Percentiles rank a stretch among this genome's conserved stretches.
Evolutionary conservation across 169 alveolate genomes (phyloP).

Genomic region (Plasmodium blacklocki): DNA sequence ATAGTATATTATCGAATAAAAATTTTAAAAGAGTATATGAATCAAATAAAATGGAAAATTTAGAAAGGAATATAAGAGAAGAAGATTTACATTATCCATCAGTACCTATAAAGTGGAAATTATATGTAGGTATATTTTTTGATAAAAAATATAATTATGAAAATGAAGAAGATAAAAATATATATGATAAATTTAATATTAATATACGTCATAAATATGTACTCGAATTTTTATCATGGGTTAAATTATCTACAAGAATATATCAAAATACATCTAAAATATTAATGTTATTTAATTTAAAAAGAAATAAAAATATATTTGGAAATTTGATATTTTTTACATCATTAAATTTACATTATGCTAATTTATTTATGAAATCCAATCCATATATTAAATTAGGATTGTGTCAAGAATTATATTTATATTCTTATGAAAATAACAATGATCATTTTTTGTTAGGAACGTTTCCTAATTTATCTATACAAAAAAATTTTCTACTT

Average conservation of each 20-base stretch:
- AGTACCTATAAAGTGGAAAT: constrained; percentile 79
- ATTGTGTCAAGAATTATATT: constrained; percentile 60
- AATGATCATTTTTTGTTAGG: constrained; percentile 78
- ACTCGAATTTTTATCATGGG: constrained; percentile 76
- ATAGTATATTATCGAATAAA: not conserved
- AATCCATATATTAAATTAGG: constrained; percentile 78
- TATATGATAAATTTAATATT: constrained; percentile 54
- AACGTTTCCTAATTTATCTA: constrained; percentile 35
- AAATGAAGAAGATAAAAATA: constrained; percentile 17
- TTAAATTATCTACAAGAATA: constrained; percentile 76
- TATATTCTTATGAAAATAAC: constrained; percentile 59
- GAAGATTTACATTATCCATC: constrained; percentile 77
- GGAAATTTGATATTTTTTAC: constrained; percentile 77
- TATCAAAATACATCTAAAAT: constrained; percentile 72
- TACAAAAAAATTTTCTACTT: constrained; percentile 39
- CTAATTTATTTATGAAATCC: constrained; percentile 61
- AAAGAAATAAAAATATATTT: constrained; percentile 35
- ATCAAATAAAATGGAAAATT: constrained; percentile 58
- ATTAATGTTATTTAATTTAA: constrained; percentile 49
- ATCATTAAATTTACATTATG: constrained; percentile 78
- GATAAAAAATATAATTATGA: constrained; percentile 68
- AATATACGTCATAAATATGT: constrained; percentile 71
- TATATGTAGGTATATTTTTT: constrained; percentile 70
- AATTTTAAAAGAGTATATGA: constrained; percentile 39
- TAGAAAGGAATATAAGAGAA: constrained; percentile 78